Base-by-base conservation (phyloP, 352 stramenopile species). In the Pythium biforme region DNA sequence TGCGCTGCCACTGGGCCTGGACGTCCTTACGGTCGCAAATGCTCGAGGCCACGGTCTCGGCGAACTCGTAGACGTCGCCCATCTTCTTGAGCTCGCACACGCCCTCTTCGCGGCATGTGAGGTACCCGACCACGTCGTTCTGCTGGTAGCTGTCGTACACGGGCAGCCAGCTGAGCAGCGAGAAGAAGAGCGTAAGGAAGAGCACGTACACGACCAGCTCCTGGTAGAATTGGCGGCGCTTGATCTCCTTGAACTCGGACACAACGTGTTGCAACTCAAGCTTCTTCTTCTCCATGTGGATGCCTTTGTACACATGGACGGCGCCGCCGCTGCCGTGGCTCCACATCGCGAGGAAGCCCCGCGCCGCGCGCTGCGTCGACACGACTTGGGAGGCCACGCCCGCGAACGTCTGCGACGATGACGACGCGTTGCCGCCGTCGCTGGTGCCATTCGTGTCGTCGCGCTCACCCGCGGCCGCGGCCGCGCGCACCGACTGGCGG, bases 251-350 rank as follows among this genome's bases (percentile, higher is more conserved):
- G 73, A 92, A 95, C 68, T 95, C 82, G 50, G 83, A 67, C 31
- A 81, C 76, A 14, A 95, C 81, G 17, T 70, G 78, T 45, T 84
- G 73, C 10, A 95, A 60, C 39, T 94, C 79, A 25, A 95, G 72
- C 52, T 95, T 95, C 68, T 94, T 95, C 74, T 95, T 95, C 67
- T 95, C 84, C 80, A 95, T 92, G 59, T 93, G 86, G 58, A 95
- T 88, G 9, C 86, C 86, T 29, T 88, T 83, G 77, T 91, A 89
- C 34, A 92, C 72, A 60, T 89, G 75, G 59, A 74, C 70, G 8
- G 73, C 68, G 17, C 72, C 69, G 2, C 55, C 72, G 10, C 68
- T 76, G 53, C 77, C 74, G 45, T 75, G 81, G 33, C 72, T 72
- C 85, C 85, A 94, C 85, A 94, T 92, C 34, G 73, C 77, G 31